Conservation (phyloP, 257 asterid genomes). For the Salvia rosmarinus region DNA sequence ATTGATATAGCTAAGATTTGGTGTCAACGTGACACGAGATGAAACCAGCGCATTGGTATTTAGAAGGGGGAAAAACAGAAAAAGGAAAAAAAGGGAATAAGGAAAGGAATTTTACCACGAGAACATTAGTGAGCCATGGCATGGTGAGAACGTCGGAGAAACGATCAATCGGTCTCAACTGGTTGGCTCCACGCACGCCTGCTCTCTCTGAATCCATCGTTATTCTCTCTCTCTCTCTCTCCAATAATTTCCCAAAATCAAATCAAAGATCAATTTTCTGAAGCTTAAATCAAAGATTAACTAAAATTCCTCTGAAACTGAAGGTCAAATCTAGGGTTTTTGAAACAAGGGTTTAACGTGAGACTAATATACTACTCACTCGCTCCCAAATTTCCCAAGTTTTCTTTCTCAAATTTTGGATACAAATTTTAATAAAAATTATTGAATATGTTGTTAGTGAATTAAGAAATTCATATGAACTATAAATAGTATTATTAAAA, state of each 20-base stretch:
- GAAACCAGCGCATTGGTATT: too few species aligned
- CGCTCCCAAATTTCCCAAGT: too few species aligned
- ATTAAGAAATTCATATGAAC: too few species aligned
- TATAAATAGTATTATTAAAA: too few species aligned
- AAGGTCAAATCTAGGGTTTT: conserved; percentile 45
- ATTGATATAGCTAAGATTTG: too few species aligned
- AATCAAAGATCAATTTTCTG: neutral
- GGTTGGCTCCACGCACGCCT: conserved; percentile 79
- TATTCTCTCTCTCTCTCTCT: neutral
- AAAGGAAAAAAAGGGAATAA: neutral
- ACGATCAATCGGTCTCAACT: conserved; percentile 75
- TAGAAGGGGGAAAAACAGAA: too few species aligned
- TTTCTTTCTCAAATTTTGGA: too few species aligned
- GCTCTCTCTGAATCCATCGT: conserved; percentile 64
- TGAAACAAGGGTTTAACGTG: conserved; percentile 17
- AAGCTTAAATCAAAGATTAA: neutral
- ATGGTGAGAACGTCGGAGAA: conserved; percentile 71
- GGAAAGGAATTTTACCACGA: conserved; percentile 44
- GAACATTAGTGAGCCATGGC: conserved; percentile 92
- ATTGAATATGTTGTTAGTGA: too few species aligned
- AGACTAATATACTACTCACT: neutral
- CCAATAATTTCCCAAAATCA: neutral
- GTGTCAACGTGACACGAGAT: too few species aligned
- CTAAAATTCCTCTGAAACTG: neutral
- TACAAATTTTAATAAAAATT: too few species aligned